A percentile compares a stretch with the other conserved stretches of the same genome.
These are phyloP conservation scores for Karstenula rhodostoma DNA, from an alignment of 2,329 filamentous ascomycete species.

Conservation along the genomic window DNA sequence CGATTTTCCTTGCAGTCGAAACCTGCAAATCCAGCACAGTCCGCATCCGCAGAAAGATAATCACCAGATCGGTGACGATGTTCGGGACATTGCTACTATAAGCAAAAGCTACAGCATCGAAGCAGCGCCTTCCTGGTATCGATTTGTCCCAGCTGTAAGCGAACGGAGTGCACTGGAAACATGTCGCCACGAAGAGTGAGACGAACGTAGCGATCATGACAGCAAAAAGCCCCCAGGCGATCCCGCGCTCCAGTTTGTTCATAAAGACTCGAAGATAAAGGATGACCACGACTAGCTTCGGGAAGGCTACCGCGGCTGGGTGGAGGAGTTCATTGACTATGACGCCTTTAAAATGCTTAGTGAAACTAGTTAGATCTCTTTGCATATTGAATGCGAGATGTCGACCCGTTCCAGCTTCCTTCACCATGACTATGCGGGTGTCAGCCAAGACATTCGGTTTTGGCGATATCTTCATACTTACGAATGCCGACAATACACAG, in stretches of 20 bases:
- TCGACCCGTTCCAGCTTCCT: conserved; percentile 33
- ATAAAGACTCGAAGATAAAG: conserved; percentile 38
- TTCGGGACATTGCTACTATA: conserved; percentile 38
- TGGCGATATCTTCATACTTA: conserved; percentile 17
- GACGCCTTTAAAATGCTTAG: conserved; percentile 33
- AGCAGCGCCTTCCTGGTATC: conserved; percentile 32
- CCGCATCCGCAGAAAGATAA: conserved; percentile 32
- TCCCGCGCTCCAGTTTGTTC: conserved; percentile 31
- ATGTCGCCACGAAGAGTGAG: conserved; percentile 28
- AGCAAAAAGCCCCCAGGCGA: conserved; percentile 28
- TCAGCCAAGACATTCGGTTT: background rate
- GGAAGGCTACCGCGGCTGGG: conserved; percentile 36
- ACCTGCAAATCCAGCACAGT: conserved; percentile 33
- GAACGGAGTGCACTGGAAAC: conserved; percentile 37
- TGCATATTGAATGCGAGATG: conserved; percentile 27
- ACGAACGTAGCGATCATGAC: conserved; percentile 33
- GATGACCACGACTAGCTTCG: conserved; percentile 35
- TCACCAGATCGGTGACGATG: conserved; percentile 33
- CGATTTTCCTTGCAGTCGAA: conserved; percentile 26
- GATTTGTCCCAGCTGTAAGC: conserved; percentile 38
- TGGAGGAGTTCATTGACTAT: conserved; percentile 35
- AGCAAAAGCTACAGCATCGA: conserved; percentile 29
- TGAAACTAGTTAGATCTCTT: conserved; percentile 25
- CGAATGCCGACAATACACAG: conserved; percentile 30
- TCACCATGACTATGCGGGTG: conserved; percentile 32